These are phyloP conservation scores for Fagus sylvatica DNA, from an alignment of 306 rosid genomes.

Conservation along the genomic window DNA sequence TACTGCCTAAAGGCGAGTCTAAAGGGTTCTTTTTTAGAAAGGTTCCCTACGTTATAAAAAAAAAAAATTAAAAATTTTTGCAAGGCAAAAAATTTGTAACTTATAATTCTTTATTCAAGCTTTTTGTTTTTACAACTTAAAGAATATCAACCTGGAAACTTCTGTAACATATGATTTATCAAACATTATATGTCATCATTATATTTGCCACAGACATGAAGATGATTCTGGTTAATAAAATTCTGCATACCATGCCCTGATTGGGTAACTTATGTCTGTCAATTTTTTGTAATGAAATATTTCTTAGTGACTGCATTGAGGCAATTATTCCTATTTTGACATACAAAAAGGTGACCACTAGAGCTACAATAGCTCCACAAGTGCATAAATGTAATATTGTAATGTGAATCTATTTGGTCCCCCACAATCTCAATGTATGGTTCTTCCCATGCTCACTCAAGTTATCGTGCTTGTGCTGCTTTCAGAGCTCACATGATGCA, in stretches of 20 bases:
- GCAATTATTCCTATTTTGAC: not conserved
- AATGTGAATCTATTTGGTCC: not conserved
- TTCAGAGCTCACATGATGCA: not conserved
- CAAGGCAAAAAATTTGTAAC: not conserved
- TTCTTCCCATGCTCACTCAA: not conserved
- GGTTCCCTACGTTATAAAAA: no score
- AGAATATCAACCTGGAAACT: not conserved
- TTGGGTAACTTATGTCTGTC: not conserved
- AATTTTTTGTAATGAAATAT: not conserved
- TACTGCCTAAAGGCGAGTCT: no score
- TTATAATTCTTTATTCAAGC: not conserved
- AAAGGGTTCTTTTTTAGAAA: no score
- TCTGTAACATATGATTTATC: not conserved
- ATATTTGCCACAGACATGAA: not conserved
- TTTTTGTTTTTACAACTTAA: not conserved
- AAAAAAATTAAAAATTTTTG: not conserved
- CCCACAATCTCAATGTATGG: not conserved
- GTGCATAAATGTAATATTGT: not conserved
- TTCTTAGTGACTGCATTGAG: not conserved
- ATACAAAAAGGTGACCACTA: no score
- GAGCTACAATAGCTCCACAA: no score
- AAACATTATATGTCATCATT: not conserved
- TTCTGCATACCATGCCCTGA: not conserved
- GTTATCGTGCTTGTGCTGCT: not conserved
- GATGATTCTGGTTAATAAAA: not conserved